A percentile compares a stretch with the other conserved stretches of the same genome.
Evolutionary conservation across 108 stramenopile genomes (phyloP).

Genomic region (Parmales sp.): DNA sequence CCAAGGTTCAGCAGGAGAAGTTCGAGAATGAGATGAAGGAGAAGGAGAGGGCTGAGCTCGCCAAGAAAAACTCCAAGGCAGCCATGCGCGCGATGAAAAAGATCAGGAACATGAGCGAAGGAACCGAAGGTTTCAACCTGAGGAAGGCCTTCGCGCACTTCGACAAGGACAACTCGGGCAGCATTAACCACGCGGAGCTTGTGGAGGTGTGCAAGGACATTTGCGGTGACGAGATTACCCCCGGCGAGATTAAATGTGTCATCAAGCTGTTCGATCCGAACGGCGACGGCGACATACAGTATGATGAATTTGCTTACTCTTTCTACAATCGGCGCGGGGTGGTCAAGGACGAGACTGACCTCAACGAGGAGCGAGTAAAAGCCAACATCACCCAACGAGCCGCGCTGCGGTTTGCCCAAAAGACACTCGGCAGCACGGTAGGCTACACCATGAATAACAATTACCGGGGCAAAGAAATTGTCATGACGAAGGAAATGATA

Average conservation of each 20-base stretch:
- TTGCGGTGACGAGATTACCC: background rate
- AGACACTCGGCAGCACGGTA: background rate
- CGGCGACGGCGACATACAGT: constrained; percentile 1
- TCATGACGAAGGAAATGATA: constrained; percentile 7
- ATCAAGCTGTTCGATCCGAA: background rate
- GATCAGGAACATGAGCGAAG: background rate
- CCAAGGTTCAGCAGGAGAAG: too few species aligned
- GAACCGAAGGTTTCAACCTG: background rate
- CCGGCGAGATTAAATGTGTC: background rate
- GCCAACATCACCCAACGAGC: background rate
- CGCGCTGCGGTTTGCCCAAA: background rate
- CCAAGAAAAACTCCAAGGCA: background rate
- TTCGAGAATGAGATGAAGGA: too few species aligned
- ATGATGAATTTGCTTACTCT: constrained; percentile 1
- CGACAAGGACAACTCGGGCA: constrained; percentile 25
- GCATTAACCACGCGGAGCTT: constrained; percentile 29
- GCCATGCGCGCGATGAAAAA: constrained; percentile 28
- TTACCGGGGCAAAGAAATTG: background rate
- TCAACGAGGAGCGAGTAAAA: background rate
- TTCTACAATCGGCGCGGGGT: constrained; percentile 2
- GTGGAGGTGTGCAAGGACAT: constrained; percentile 17
- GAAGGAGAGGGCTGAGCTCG: constrained; percentile 8
- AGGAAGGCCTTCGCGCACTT: constrained; percentile 19
- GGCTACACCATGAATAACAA: background rate
- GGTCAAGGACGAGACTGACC: background rate